Evolutionary conservation across 2,329 filamentous ascomycete genomes (phyloP), one percentile per base, ranked within the genome.

Genomic region (Ophiostoma triangulosporum): DNA sequence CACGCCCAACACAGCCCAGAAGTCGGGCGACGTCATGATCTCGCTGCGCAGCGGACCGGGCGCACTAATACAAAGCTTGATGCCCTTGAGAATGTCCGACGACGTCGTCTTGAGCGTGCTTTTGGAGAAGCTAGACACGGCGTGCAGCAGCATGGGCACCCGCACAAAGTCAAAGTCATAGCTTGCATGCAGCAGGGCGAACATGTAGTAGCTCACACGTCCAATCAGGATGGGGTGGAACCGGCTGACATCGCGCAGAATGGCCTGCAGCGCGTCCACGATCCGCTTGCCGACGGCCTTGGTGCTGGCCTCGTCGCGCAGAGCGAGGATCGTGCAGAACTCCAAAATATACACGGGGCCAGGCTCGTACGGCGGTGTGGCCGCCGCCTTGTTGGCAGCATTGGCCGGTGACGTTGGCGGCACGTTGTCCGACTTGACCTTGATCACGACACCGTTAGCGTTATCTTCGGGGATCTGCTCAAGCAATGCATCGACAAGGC

Each of bases 11-110:
- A 96, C 86, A 5, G 85, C 84, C 93, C 93, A 98, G 67, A 98
- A 97, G 64, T 98, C 93, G 0, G 93, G 93, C 17, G 91, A 97
- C 14, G 88, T 91, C 69, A 95, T 94, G 60, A 97, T 86, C 69
- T 97, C 91, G 60, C 87, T 95, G 54, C 88, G 82, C 27, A 98
- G 72, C 12, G 86, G 81, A 26, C 83, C 82, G 0, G 88, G 81
- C 56, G 85, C 80, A 51, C 84, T 81, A 59, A 95, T 86, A 62
- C 90, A 96, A 45, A 83, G 74, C 45, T 83, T 79, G 26, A 98
- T 72, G 0, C 91, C 91, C 61, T 86, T 83, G 17, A 95, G 73
- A 1, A 94, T 80, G 4, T 88, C 78, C 31, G 81, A 73, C 0
- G 89, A 84, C 15, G 87, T 84, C 65, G 85, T 86, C 52, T 84